Evolutionary conservation across 768 basidiomycete genomes (phyloP).

Genomic region (Inosperma sp.): DNA sequence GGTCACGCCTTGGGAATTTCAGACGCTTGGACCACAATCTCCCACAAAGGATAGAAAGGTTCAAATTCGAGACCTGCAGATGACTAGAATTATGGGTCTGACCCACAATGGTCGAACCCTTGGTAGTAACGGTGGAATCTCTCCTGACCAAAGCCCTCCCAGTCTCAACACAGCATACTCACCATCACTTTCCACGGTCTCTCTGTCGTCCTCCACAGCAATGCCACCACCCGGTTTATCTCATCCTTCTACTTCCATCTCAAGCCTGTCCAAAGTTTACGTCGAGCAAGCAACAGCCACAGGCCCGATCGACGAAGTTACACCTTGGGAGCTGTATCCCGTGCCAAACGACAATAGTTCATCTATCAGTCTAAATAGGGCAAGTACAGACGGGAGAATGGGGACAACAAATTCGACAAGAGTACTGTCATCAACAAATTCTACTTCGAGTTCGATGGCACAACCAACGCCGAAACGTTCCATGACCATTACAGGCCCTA

Average conservation of each 20-base stretch:
- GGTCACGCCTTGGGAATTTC: constrained; percentile 30
- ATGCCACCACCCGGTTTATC: not conserved
- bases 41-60: not conserved
- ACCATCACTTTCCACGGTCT: not conserved
- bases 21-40: constrained; percentile 3
- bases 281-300: constrained; percentile 11
- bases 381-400: not conserved
- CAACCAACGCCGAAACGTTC: not conserved
- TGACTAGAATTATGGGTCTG: not conserved
- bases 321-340: constrained; percentile 36
- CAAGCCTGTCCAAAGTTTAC: not conserved
- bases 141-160: not conserved
- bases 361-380: not conserved
- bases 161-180: constrained; percentile 1
- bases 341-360: constrained; percentile 6
- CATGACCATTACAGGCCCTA: constrained; percentile 13
- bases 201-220: not conserved
- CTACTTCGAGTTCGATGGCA: not conserved
- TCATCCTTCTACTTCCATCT: not conserved
- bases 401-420: not conserved
- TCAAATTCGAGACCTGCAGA: not conserved
- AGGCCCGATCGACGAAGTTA: constrained; percentile 35
- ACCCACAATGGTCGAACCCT: not conserved
- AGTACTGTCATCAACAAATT: not conserved
- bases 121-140: not conserved